Base-by-base conservation (phyloP, 257 asterid genomes). In the Rhazya stricta region DNA sequence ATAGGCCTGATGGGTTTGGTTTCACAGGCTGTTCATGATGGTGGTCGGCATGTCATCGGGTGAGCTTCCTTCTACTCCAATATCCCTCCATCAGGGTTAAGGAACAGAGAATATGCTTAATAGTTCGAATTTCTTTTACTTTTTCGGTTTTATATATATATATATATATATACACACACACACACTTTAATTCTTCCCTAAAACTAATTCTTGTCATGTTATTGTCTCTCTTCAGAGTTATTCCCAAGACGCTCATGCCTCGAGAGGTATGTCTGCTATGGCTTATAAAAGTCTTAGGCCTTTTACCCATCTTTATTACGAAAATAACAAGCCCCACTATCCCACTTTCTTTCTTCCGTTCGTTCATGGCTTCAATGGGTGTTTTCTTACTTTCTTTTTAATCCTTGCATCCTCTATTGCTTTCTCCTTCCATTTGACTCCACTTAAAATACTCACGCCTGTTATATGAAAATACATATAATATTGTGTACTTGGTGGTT, bases 181-280 rank as follows among this genome's bases (percentile, higher is more conserved):
- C n/a, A n/a, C n/a, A 45, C 42, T 62, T 25, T 32, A 45, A 25
- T 80, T 76, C 69, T 74, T 70, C 54, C 50, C 58, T 86, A 79
- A 86, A 81, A 76, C 86, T 62, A 77, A 76, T 41, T 48, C 82
- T 91, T 88, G 92, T 90, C 97, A 71, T 91, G 83, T 88, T 87
- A 74, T 84, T 89, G 90, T 90, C 87, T 79, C 72, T 79, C 78
- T 81, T 83, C 89, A 94, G 98, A 87, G 97, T 94, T 80, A 94
- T 94, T 90, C 98, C 98, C 96, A 94, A 94, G 97, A 91, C 98
- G 32, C 98, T 91, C 88, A 94, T 94, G 98, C 98, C 98, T 80
- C 87, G 86, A 88, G 98, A 91, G 98, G 98, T 94, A 90, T 84
- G 85, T 84, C 85, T 85, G 79, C 72, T 75, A 32, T 82, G 76